Base-by-base conservation (phyloP, 1,139 yeast species). In the Hyphopichia burtonii region DNA sequence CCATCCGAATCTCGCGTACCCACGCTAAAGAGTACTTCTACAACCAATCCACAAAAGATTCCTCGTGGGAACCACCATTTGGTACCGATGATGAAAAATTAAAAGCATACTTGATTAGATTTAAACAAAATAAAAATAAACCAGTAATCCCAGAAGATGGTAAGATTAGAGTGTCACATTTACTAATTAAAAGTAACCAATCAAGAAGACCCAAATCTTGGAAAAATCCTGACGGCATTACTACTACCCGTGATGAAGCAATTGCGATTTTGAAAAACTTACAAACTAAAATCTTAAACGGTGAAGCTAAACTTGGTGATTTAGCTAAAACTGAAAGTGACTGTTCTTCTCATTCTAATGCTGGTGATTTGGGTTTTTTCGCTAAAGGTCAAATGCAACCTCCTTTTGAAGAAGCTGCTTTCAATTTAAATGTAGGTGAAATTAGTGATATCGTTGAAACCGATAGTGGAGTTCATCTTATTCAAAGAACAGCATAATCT, bases 321-420 rank as follows among this genome's bases (percentile, higher is more conserved):
- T 66, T 91, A 50, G 98, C 98, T 0, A 61, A 72, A 38, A 79
- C 90, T 3, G 95, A 89, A 58, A 85, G 95, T 49, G 99, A 93
- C 61, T 90, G 98, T 63, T 78, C 87, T 18, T 86, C 96, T 9
- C 96, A 87, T 53, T 72, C 85, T 37, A 82, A 88, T 55, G 90
- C 90, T 22, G 99, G 99, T 36, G 99, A 93, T 61, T 73, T 93
- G 55, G 99, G 99, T 0, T 82, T 69, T 59, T 93, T 93, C 59
- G 89, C 87, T 19, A 80, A 76, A 45, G 96, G 96, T 31, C 91
- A 85, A 56, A 93, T 93, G 99, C 98, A 93, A 61, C 96, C 96
- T 37, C 71, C 84, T 44, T 93, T 93, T 58, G 99, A 93, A 61
- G 83, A 83, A 46, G 96, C 95, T 2, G 85, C 96, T 0, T 91